These are phyloP conservation scores for Ceratobasidium sp. DNA, from an alignment of 1,284 basidiomycete genomes.

Conservation along the genomic window DNA sequence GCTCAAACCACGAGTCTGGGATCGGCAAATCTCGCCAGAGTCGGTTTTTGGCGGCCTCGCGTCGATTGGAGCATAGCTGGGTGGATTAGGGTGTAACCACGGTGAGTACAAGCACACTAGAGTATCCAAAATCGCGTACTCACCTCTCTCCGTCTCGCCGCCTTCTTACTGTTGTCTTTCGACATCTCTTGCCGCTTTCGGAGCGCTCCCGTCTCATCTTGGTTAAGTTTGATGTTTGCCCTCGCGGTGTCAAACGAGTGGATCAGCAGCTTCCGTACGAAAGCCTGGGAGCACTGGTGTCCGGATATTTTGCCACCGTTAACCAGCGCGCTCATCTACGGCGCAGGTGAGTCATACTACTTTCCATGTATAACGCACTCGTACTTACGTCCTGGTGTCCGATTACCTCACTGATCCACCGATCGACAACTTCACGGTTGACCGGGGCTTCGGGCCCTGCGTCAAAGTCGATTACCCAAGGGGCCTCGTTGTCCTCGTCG, in stretches of 20 bases:
- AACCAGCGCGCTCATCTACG: background rate
- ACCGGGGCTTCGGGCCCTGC: background rate
- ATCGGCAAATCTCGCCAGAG: background rate
- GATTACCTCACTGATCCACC: constrained; percentile 5
- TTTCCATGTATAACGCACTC: background rate
- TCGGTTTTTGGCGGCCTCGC: background rate
- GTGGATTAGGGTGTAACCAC: background rate
- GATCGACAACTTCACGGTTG: background rate
- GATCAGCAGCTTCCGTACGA: background rate
- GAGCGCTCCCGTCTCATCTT: background rate
- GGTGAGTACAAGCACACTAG: background rate
- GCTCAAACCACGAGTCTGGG: background rate
- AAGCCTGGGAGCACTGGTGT: background rate
- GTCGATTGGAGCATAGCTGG: background rate
- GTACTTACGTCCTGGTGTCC: background rate
- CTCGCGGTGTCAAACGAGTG: background rate
- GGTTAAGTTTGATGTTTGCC: background rate
- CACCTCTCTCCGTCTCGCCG: background rate
- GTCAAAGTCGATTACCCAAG: background rate
- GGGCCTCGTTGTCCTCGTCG: constrained; percentile 3
- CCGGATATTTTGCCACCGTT: background rate
- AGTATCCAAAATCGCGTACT: background rate
- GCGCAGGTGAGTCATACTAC: background rate
- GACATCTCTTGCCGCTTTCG: background rate
- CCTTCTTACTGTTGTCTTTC: background rate